phyloP scores from a whole-genome alignment of 192 early-diverging fungal species.

The Linnemannia elongata region DNA sequence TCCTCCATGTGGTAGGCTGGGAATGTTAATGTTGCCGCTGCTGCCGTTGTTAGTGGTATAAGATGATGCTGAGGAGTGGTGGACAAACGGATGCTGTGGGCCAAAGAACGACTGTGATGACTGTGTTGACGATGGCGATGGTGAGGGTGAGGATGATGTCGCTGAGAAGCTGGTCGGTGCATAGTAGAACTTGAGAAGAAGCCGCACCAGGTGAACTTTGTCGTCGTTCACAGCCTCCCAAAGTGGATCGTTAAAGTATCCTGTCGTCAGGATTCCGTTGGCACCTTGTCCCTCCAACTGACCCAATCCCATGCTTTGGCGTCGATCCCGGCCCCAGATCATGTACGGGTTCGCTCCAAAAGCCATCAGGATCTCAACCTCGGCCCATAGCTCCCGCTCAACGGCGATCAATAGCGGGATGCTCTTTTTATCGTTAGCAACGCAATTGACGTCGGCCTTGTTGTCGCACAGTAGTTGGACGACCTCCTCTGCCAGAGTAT shows the following conservation, averaged over 20 bases:
- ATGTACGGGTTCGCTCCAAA: slow-evolving; percentile 54
- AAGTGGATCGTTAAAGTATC: slow-evolving; percentile 44
- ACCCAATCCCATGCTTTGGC: slow-evolving; percentile 27
- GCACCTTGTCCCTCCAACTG: slow-evolving; percentile 2
- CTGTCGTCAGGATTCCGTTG: slow-evolving; percentile 18
- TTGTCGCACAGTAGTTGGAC: slow-evolving; percentile 50
- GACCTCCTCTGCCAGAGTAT: slow-evolving; percentile 53
- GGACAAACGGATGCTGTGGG: slow-evolving; percentile 37
- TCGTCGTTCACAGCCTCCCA: slow-evolving; percentile 56
- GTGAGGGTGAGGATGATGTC: slow-evolving; percentile 48
- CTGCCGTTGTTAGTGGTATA: slow-evolving; percentile 54
- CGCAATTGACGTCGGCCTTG: slow-evolving; percentile 52
- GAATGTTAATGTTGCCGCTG: slow-evolving; percentile 50
- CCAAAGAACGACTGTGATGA: slow-evolving; percentile 57
- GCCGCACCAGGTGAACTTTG: slow-evolving; percentile 49
- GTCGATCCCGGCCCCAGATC: slow-evolving; percentile 48
- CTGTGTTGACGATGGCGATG: slow-evolving; percentile 50
- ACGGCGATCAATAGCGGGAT: slow-evolving; percentile 49
- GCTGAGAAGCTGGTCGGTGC: slow-evolving; percentile 51
- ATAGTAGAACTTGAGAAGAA: slow-evolving; percentile 54
- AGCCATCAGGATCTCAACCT: slow-evolving; percentile 57
- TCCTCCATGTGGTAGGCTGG: slow-evolving; percentile 32
- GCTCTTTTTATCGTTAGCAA: slow-evolving; percentile 48
- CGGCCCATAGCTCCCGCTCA: slow-evolving; percentile 52
- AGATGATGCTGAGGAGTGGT: slow-evolving; percentile 46